Evolutionary conservation across 2,329 filamentous ascomycete genomes (phyloP), one percentile per base, ranked within the genome.

Genomic region (Triangularia setosa): DNA sequence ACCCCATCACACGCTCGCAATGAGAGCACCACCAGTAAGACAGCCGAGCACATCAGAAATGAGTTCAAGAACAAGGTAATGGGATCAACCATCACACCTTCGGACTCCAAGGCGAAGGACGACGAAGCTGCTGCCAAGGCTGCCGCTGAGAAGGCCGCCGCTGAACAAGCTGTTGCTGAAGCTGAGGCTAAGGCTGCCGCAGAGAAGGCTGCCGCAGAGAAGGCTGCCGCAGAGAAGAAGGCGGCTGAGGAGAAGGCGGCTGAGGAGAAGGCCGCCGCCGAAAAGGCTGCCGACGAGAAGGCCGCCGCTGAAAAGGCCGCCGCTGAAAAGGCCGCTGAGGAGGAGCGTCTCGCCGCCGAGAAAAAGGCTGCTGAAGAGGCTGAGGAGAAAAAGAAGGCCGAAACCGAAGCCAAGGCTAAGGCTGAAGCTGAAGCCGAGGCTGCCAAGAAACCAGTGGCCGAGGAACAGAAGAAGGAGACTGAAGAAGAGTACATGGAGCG

Each of bases 1-100:
- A 93, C 85, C 53, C 83, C 87, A 21, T 83, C 89, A 21, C 91
- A 95, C 71, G 79, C 78, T 62, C 89, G 91, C 52, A 83, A 87
- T 16, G 92, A 96, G 60, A 93, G 89, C 77, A 84, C 79, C n/a
- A 76, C 79, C 21, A 82, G 82, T 52, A 95, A 95, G 83, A 90
- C 90, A 1, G 85, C 87, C 35, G 90, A 94, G 75, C 90, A 97
- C 78, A 92, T 92, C 68, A 89, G 89, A 64, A 87, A 91, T 69
- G 92, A 96, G 78, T 90, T 93, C 73, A 90, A 90, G 76, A 87
- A 90, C 75, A 89, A 92, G 74, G 89, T 48, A 18, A 48, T 48
- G 40, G 40, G 40, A 8, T 96, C 73, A 76, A 61, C 77, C 55
- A 61, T 60, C 52, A 44, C 58, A 14, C 81, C 63, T 12, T 56